Evolutionary conservation across 2,329 filamentous ascomycete species (phyloP).

Genomic region (Gremmenia infestans): DNA sequence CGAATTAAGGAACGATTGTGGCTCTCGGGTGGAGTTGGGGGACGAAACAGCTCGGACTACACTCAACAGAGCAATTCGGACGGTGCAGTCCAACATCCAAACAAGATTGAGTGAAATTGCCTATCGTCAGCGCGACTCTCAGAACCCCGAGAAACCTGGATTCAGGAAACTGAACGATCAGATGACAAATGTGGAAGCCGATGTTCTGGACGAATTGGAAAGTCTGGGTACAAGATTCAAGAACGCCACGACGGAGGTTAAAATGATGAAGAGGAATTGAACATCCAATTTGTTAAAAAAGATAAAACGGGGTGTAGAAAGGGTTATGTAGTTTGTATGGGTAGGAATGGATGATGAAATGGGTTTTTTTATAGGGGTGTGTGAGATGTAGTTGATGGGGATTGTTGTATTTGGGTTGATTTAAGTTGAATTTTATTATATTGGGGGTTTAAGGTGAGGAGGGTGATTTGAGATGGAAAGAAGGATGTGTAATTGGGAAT

Average conservation of each 20-base stretch:
- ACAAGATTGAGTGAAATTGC: conserved; percentile 13
- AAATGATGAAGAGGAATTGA: too few relatives aligned
- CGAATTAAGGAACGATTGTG: conserved; percentile 9
- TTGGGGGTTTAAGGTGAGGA: too few relatives aligned
- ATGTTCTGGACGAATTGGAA: conserved; percentile 5
- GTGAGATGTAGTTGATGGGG: too few relatives aligned
- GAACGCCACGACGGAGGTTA: background rate
- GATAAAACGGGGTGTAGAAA: too few relatives aligned
- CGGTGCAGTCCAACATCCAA: conserved; percentile 9
- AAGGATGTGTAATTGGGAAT: too few relatives aligned
- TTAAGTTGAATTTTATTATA: too few relatives aligned
- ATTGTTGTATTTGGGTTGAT: too few relatives aligned
- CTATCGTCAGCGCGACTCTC: background rate
- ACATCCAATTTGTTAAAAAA: too few relatives aligned
- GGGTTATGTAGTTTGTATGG: too few relatives aligned
- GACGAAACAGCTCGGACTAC: conserved; percentile 10
- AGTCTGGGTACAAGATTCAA: conserved; percentile 5
- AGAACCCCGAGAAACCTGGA: conserved; percentile 7
- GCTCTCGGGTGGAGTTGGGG: conserved; percentile 19
- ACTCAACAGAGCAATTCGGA: conserved; percentile 3
- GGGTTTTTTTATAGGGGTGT: too few relatives aligned
- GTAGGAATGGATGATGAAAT: too few relatives aligned
- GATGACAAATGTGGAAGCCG: conserved; percentile 5
- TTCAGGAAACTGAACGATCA: conserved; percentile 11
- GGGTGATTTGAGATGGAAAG: too few relatives aligned